A percentile compares a stretch with the other conserved stretches of the same genome.
Evolutionary conservation across 192 early-diverging fungal genomes (phyloP).

Genomic region (Chytriomyces confervae): DNA sequence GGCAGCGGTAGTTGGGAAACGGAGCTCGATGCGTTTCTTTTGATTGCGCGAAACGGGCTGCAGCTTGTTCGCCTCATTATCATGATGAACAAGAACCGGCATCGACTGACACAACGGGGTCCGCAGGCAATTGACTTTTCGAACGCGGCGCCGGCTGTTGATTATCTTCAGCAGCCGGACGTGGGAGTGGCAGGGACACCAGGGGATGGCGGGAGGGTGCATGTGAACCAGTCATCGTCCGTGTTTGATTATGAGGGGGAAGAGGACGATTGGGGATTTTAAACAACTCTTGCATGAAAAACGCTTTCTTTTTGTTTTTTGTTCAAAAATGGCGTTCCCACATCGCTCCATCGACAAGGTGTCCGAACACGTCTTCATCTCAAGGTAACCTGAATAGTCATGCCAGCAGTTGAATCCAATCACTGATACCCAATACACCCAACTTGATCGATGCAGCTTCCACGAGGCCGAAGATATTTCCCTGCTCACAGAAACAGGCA

Average conservation of each 20-base stretch:
- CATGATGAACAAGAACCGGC: conserved; percentile 34
- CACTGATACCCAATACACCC: too few relatives aligned
- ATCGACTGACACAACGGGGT: neutral
- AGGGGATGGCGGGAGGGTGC: neutral
- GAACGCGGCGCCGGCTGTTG: conserved; percentile 18
- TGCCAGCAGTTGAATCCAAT: neutral
- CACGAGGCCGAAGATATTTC: conserved; percentile 4
- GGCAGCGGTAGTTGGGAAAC: conserved; percentile 29
- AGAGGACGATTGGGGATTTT: conserved; percentile 29
- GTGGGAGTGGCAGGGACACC: neutral
- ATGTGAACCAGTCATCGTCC: neutral
- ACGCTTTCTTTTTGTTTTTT: conserved; percentile 15
- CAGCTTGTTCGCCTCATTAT: conserved; percentile 33
- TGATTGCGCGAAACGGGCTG: conserved; percentile 35
- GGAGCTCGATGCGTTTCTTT: conserved; percentile 32
- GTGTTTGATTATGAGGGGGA: conserved; percentile 34
- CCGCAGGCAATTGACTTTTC: conserved; percentile 29
- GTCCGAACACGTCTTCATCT: conserved; percentile 5
- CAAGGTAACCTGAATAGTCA: neutral
- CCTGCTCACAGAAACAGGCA: neutral
- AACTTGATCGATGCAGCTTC: neutral
- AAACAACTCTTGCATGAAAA: neutral
- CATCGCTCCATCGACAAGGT: conserved; percentile 1
- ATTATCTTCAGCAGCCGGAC: conserved; percentile 14
- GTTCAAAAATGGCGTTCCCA: neutral